Evolutionary conservation across 306 rosid genomes (phyloP).

Genomic region (Sechiopsis laciniata): DNA sequence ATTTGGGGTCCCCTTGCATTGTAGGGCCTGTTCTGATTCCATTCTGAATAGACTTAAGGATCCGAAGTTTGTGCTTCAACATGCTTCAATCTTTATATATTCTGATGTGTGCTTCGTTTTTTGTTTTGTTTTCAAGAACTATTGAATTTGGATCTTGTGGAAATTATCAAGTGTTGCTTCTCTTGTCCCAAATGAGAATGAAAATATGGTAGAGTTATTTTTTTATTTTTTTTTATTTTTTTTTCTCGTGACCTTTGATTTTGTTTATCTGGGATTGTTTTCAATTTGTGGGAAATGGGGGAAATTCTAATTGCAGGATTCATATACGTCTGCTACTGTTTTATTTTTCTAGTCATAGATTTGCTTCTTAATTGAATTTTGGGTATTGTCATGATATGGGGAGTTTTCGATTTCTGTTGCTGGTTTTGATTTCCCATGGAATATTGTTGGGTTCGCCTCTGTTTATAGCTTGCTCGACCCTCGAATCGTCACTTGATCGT

Average conservation of each 20-base stretch:
- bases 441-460: not conserved
- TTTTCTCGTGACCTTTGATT: too few relatives aligned
- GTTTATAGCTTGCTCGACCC: not conserved
- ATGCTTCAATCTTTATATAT: too few relatives aligned
- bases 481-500: too few relatives aligned
- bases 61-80: not conserved
- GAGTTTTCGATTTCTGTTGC: not conserved
- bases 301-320: not conserved
- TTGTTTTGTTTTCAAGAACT: not conserved
- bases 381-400: too few relatives aligned
- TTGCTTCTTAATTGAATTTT: too few relatives aligned
- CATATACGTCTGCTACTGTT: not conserved
- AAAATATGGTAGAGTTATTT: conserved; percentile 2
- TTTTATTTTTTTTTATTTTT: too few relatives aligned
- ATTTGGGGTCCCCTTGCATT: conserved; percentile 14
- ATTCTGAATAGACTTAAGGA: conserved; percentile 1
- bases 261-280: too few relatives aligned
- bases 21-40: not conserved
- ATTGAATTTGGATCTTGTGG: not conserved
- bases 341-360: too few relatives aligned
- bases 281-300: not conserved
- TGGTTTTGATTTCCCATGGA: not conserved
- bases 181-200: not conserved
- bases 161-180: not conserved
- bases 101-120: too few relatives aligned